Base-by-base conservation (phyloP, 2,329 filamentous ascomycete species). In the Hypoxylon sp. region DNA sequence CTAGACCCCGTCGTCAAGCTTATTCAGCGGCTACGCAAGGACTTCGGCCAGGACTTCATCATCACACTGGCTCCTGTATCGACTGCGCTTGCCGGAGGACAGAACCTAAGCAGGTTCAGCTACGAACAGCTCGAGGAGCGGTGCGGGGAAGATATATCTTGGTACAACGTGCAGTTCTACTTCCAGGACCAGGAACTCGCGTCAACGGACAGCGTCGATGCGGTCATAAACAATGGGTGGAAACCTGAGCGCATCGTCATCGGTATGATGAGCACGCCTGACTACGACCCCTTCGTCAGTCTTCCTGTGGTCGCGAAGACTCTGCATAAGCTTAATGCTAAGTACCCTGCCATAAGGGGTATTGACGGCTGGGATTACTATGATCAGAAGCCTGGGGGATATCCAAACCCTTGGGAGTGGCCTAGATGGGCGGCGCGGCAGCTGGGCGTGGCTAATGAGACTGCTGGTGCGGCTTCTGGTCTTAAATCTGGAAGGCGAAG, bases 81-180 rank as follows among this genome's bases (percentile, higher is more conserved):
- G 5, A 57, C 58, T n/a, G 61, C 64, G 14, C 30, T 67, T n/a
- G 23, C 39, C 7, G 45, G 54, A 9, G 27, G 52, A 50, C 25
- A 45, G 9, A 56, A 43, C n/a, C 34, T 61, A 12, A 61, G 60
- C 50, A 45, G 47, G 11, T 67, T 67, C 45, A 61, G 55, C 60
- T 67, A 67, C 55, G 19, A 41, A 11, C 47, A 41, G 5, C 55
- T 67, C 2, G 60, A 61, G 34, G 50, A 57, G 14, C 55, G 34
- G 5, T 47, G 37, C 12, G 60, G 43, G 4, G 19, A 37, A 2
- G 61, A 63, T 16, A 67, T 67, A 14, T 55, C 34, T 9, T 62
- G 59, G 59, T 67, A 67, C 19, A 67, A 63, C 29, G 60, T 61
- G 30, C 60, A 57, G 30, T 61, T 67, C 47, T 67, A 64, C 46